Base-by-base conservation (phyloP, 495 filamentous ascomycete species). In the Sordaria brevicollis region DNA sequence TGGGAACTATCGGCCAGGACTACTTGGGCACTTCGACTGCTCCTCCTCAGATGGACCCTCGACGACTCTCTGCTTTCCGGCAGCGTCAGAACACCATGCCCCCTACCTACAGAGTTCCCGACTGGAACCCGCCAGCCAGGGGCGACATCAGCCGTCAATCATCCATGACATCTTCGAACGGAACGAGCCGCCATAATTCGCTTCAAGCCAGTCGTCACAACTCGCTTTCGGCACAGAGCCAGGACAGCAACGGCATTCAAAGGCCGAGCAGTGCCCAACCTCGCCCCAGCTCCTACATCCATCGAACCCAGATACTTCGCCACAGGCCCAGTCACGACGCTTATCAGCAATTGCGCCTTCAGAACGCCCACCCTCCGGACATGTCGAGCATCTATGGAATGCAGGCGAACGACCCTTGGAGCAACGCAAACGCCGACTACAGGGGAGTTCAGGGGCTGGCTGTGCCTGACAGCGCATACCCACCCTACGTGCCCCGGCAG, bases 281-380 rank as follows among this genome's bases (percentile, higher is more conserved):
- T 38, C 77, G 71, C 71, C 75, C 65, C 33, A 36, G 68, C 67
- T 54, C 75, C 68, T 66, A 69, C 66, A 21, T 34, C n/a, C 36
- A 49, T 68, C 35, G 69, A 72, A 5, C 49, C 33, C 79, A 75
- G 8, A 68, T 70, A 5, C 72, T 84, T 11, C 72, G 76, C 37
- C 81, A 83, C 70, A 79, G 79, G 4, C 73, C 82, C 2, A 83
- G 82, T 67, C 82, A 80, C 66, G 83, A 84, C 31, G 79, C 77
- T 21, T 78, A 78, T 41, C 73, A 71, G 25, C 73, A 74, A 37
- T 54, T 62, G 5, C 70, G 69, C 25, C 21, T 65, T 15, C 75
- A 74, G 31, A 43, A 75, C 36, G 72, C 74, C 1, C 72, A 81
- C 41, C 76, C 78, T n/a, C 77, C 79, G 29, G 73, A 76, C 31